phyloP scores from a whole-genome alignment of 2,329 filamentous ascomycete species.

The Pyrenochaeta sp. region DNA sequence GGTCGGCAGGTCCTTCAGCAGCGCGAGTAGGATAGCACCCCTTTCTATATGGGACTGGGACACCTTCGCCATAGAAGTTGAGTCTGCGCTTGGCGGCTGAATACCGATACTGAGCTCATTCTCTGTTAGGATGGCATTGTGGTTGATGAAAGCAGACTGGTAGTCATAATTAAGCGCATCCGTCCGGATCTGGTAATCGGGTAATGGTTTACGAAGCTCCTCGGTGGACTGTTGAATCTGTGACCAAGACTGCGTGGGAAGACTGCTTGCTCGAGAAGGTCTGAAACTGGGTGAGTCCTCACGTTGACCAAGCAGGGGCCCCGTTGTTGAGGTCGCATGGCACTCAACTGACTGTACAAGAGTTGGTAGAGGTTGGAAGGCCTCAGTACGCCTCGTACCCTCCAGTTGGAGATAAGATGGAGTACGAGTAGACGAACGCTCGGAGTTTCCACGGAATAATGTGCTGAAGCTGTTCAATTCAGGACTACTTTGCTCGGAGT shows the following conservation, averaged over 20 bases:
- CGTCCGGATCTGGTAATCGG: constrained; percentile 11
- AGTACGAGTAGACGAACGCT: background rate
- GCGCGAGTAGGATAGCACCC: constrained; percentile 35
- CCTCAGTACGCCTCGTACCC: background rate
- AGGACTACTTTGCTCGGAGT: constrained; percentile 18
- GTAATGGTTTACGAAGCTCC: constrained; percentile 25
- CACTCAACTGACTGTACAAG: constrained; percentile 1
- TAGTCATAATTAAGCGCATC: constrained; percentile 20
- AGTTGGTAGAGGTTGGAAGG: background rate
- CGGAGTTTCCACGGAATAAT: background rate
- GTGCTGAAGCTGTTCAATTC: constrained; percentile 6
- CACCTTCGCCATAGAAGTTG: constrained; percentile 5
- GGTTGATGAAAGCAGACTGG: constrained; percentile 30
- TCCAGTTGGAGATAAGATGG: background rate
- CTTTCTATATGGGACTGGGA: constrained; percentile 35
- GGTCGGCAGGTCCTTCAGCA: constrained; percentile 36
- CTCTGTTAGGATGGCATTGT: constrained; percentile 39
- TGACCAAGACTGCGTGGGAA: constrained; percentile 24
- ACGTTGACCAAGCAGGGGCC: background rate
- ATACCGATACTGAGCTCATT: constrained; percentile 39
- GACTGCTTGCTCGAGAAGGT: constrained; percentile 17
- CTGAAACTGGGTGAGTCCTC: background rate
- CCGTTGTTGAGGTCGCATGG: background rate
- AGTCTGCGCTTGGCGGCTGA: constrained; percentile 12
- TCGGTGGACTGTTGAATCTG: constrained; percentile 18